phyloP scores from a whole-genome alignment of 805 yeast genomes.

The Starmera amethionina region DNA sequence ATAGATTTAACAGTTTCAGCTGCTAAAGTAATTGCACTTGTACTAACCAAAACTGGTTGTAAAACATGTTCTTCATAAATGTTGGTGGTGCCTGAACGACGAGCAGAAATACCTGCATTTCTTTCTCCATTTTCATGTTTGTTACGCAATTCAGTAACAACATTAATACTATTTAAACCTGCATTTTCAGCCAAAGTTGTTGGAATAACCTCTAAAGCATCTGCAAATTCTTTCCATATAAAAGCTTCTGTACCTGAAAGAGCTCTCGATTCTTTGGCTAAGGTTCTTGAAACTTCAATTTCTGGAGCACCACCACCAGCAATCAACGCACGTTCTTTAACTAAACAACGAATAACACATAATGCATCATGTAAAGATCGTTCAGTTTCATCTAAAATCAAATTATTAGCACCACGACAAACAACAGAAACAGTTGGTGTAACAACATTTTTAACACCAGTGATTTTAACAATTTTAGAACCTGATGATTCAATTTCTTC shows the following conservation, averaged over 20 bases:
- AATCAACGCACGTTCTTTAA: conserved; percentile 82
- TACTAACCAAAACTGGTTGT: conserved; percentile 92
- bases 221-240: conserved; percentile 48
- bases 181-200: conserved; percentile 95
- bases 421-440: conserved; percentile 82
- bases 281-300: conserved; percentile 94
- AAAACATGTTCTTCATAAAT: conserved; percentile 89
- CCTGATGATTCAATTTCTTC: conserved; percentile 51
- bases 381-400: conserved; percentile 92
- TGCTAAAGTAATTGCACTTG: conserved; percentile 89
- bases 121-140: conserved; percentile 86
- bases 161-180: conserved; percentile 87
- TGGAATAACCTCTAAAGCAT: conserved; percentile 90
- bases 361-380: conserved; percentile 96
- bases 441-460: conserved; percentile 70
- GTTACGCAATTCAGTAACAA: conserved; percentile 82
- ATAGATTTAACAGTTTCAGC: conserved; percentile 95
- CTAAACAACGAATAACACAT: conserved; percentile 80
- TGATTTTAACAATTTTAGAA: conserved; percentile 72
- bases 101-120: conserved; percentile 92
- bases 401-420: conserved; percentile 88
- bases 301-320: conserved; percentile 99
- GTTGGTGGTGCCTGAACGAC: conserved; percentile 88
- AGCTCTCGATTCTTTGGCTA: conserved; percentile 83
- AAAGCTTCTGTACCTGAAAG: conserved; percentile 83